These are phyloP conservation scores for Urostyla sp. DNA, from an alignment of 73 alveolate species.

Conservation along the genomic window DNA sequence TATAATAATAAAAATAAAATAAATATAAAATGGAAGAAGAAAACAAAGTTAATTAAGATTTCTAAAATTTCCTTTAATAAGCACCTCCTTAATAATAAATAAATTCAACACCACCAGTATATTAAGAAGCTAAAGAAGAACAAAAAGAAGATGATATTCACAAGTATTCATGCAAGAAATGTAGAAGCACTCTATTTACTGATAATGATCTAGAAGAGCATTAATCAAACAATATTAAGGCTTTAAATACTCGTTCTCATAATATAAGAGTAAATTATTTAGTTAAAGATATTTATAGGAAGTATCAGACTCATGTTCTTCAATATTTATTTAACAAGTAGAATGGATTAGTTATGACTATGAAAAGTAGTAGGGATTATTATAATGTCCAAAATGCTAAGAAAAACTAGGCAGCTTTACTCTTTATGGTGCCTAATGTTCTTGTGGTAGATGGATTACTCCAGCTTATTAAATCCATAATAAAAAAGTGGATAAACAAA, in stretches of 20 bases:
- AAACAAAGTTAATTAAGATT: neutral
- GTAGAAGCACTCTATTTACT: slow-evolving; percentile 14
- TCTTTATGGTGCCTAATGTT: slow-evolving; percentile 23
- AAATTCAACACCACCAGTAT: neutral
- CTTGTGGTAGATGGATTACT: slow-evolving; percentile 45
- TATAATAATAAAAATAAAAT: too few relatives aligned
- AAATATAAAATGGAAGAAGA: too few relatives aligned
- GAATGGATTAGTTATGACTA: slow-evolving; percentile 14
- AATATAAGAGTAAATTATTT: neutral
- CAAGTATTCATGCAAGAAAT: slow-evolving; percentile 29
- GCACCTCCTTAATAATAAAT: neutral
- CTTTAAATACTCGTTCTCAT: neutral
- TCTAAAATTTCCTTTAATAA: neutral
- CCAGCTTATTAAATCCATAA: slow-evolving; percentile 37
- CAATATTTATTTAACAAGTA: slow-evolving; percentile 13
- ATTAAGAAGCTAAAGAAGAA: neutral
- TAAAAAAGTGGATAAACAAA: slow-evolving; percentile 9
- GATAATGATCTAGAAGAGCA: slow-evolving; percentile 33
- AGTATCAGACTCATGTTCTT: slow-evolving; percentile 11
- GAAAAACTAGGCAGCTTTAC: slow-evolving; percentile 21
- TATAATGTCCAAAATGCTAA: slow-evolving; percentile 38
- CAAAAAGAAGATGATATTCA: neutral
- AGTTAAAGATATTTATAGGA: neutral
- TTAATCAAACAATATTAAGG: neutral
- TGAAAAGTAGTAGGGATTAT: neutral